Percentiles rank a stretch among this genome's conserved stretches.
Conservation (phyloP, 2,329 filamentous ascomycete genomes). For the Escovopsis sp. region DNA sequence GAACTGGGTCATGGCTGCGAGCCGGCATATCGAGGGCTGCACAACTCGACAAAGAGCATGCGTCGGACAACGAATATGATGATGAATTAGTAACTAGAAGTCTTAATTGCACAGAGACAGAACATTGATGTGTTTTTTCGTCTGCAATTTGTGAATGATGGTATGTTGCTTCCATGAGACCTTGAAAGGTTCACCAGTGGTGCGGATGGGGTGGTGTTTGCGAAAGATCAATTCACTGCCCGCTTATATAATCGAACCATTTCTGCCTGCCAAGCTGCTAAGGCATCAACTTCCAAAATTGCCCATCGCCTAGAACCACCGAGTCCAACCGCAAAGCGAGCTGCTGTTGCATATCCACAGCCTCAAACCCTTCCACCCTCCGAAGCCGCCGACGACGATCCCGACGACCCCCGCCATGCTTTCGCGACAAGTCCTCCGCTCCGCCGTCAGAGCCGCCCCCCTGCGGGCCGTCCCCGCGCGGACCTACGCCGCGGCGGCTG, state of each 20-base stretch:
- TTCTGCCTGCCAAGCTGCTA: conserved; percentile 21
- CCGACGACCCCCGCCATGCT: conserved; percentile 30
- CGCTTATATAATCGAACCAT: conserved; percentile 21
- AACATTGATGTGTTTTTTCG: no score
- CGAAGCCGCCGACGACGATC: no score
- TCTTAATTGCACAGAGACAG: no score
- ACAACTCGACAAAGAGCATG: background rate
- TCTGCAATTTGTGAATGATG: no score
- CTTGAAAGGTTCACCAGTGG: no score
- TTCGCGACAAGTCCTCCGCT: conserved; percentile 44
- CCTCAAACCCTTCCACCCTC: conserved; percentile 7
- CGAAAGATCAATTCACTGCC: no score
- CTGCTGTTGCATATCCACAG: conserved; percentile 14
- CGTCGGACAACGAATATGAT: background rate
- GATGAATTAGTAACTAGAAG: no score
- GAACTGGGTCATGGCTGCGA: no score
- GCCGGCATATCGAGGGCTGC: no score
- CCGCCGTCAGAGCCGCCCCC: conserved; percentile 42
- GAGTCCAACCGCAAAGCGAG: conserved; percentile 8
- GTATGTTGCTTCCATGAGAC: no score
- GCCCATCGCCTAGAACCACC: conserved; percentile 20
- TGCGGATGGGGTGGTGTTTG: no score
- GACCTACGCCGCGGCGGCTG: conserved; percentile 61
- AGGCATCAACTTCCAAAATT: conserved; percentile 31
- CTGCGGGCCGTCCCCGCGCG: conserved; percentile 42